Conservation (phyloP, 208 protist species). For the Trichomonas tenax region DNA sequence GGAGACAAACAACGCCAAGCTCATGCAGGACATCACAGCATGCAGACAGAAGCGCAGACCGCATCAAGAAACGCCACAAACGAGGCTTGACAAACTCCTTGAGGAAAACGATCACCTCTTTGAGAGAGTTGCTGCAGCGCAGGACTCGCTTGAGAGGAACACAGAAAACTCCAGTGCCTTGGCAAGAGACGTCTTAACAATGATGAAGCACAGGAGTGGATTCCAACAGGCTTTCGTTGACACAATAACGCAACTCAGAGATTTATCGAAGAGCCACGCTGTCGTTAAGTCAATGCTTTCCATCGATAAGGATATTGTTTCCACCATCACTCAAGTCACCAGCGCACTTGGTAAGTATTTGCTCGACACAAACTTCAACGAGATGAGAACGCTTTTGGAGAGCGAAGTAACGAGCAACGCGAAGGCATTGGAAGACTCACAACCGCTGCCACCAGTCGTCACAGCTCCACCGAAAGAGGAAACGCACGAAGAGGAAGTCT, state of each 20-base stretch:
- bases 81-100: not conserved
- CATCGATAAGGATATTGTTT: not conserved
- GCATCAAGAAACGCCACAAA: not conserved
- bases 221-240: not conserved
- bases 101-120: not conserved
- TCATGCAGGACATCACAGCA: not conserved
- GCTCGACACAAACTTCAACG: not conserved
- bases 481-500: not conserved
- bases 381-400: not conserved
- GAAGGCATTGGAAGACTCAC: not conserved
- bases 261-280: not conserved
- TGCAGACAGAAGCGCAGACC: not conserved
- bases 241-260: not conserved
- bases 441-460: not conserved
- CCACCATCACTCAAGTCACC: not conserved
- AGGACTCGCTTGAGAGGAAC: not conserved
- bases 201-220: not conserved
- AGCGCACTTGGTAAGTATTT: not conserved
- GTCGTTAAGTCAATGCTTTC: not conserved
- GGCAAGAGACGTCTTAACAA: not conserved
- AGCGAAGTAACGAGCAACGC: not conserved
- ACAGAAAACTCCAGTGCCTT: not conserved
- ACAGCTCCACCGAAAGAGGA: not conserved
- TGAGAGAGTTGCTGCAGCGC: not conserved
- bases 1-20: not conserved